phyloP scores from a whole-genome alignment of 2,329 filamentous ascomycete species.

The Fusarium poae region DNA sequence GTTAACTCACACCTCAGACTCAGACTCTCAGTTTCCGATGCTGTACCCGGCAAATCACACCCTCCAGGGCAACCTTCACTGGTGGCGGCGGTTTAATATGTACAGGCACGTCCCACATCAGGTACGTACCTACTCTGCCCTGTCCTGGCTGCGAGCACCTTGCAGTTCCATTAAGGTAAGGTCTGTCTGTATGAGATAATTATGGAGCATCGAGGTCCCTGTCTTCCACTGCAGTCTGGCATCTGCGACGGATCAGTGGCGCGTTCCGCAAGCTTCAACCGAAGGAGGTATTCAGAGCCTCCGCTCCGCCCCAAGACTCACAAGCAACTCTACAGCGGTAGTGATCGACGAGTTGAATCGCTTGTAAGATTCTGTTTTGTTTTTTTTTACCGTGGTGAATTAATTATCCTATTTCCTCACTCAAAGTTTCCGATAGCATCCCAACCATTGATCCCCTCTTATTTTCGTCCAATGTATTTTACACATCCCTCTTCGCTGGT shows the following conservation, averaged over 20 bases:
- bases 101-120: constrained; percentile 27
- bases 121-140: constrained; percentile 34
- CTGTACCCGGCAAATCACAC: constrained; percentile 38
- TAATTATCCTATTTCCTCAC: not conserved
- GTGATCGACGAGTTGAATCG: constrained; percentile 5
- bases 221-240: constrained; percentile 22
- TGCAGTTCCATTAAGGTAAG: constrained; percentile 15
- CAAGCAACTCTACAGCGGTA: not conserved
- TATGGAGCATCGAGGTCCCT: constrained; percentile 43
- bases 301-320: constrained; percentile 38
- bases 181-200: constrained; percentile 41
- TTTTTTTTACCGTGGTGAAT: not conserved
- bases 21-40: constrained; percentile 39
- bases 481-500: not conserved
- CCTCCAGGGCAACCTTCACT: constrained; percentile 16
- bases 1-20: constrained; percentile 24
- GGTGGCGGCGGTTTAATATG: constrained; percentile 28
- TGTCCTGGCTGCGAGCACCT: not conserved
- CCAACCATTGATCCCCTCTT: not conserved
- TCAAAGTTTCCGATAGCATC: not conserved
- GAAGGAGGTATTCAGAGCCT: constrained; percentile 38
- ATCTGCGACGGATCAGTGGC: constrained; percentile 42
- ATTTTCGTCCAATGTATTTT: not conserved
- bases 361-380: constrained; percentile 1
- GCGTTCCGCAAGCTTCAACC: constrained; percentile 45